A percentile compares a stretch with the other conserved stretches of the same genome.
phyloP scores from a whole-genome alignment of 2,329 filamentous ascomycete genomes.

The Sporothrix brunneoviolacea region DNA sequence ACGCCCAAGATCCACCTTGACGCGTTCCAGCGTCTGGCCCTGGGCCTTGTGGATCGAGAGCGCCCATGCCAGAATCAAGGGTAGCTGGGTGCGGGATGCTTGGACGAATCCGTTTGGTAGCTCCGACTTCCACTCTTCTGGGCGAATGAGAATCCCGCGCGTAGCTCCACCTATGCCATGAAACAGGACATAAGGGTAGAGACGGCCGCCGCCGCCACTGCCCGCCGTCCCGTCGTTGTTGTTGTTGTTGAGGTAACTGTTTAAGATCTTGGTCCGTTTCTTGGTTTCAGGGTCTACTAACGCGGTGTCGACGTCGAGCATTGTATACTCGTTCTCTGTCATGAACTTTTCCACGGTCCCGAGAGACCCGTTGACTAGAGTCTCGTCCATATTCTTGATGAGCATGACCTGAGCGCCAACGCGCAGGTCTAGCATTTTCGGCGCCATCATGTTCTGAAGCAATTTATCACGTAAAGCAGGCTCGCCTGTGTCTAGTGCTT shows the following conservation, averaged over 20 bases:
- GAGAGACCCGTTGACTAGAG: slow-evolving; percentile 86
- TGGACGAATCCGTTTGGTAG: slow-evolving; percentile 92
- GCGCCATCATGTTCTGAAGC: slow-evolving; percentile 87
- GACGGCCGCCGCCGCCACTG: slow-evolving; percentile 39
- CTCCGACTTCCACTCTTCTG: slow-evolving; percentile 94
- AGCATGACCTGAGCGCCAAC: slow-evolving; percentile 96
- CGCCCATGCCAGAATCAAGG: slow-evolving; percentile 93
- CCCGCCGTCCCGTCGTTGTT: slow-evolving; percentile 25
- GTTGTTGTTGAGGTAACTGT: slow-evolving; percentile 32
- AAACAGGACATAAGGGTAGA: slow-evolving; percentile 80
- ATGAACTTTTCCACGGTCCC: slow-evolving; percentile 81
- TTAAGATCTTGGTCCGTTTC: slow-evolving; percentile 51
- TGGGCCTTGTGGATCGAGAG: slow-evolving; percentile 97
- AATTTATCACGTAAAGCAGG: slow-evolving; percentile 65
- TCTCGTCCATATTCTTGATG: slow-evolving; percentile 98
- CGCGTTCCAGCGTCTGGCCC: slow-evolving; percentile 85
- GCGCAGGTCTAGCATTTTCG: slow-evolving; percentile 71
- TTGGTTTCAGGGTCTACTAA: slow-evolving; percentile 37
- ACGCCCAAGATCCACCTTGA: slow-evolving; percentile 86
- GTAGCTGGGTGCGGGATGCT: slow-evolving; percentile 74
- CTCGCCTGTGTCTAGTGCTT: slow-evolving; percentile 73
- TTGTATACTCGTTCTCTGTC: slow-evolving; percentile 36
- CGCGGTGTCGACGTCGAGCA: slow-evolving; percentile 1
- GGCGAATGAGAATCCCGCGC: slow-evolving; percentile 71
- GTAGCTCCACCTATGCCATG: slow-evolving; percentile 68